These are phyloP conservation scores for Pythium volutum DNA, from an alignment of 352 stramenopile genomes.

Conservation along the genomic window DNA sequence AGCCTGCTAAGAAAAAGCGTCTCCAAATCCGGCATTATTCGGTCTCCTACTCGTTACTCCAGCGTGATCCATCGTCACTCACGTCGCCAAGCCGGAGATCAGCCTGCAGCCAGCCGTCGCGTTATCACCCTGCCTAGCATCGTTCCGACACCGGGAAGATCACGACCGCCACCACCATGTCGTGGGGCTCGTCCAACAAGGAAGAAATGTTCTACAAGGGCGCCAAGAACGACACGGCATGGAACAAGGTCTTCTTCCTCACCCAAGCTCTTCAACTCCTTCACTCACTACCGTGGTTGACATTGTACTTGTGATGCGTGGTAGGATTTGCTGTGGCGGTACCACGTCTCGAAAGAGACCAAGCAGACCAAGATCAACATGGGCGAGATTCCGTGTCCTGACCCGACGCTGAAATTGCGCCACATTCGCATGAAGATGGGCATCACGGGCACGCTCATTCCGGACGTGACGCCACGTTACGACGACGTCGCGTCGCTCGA, in stretches of 20 bases:
- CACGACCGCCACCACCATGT: conserved; percentile 13
- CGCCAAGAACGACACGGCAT: conserved; percentile 45
- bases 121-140: too few relatives aligned
- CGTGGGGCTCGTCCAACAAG: conserved; percentile 34
- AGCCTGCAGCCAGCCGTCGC: too few relatives aligned
- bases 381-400: conserved; percentile 31
- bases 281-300: background rate
- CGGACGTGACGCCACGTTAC: conserved; percentile 36
- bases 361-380: conserved; percentile 42
- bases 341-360: conserved; percentile 47
- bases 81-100: too few relatives aligned
- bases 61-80: too few relatives aligned
- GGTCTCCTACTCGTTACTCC: too few relatives aligned
- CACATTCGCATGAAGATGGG: conserved; percentile 44
- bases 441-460: conserved; percentile 46
- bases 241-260: conserved; percentile 41
- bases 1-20: too few relatives aligned
- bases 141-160: background rate
- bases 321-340: conserved; percentile 44
- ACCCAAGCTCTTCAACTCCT: background rate
- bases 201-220: conserved; percentile 58
- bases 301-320: background rate
- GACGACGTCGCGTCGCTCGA: conserved; percentile 5
- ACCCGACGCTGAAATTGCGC: conserved; percentile 28
- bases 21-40: too few relatives aligned